phyloP scores from a whole-genome alignment of 164 flowering plant species.

The Santalum album region DNA sequence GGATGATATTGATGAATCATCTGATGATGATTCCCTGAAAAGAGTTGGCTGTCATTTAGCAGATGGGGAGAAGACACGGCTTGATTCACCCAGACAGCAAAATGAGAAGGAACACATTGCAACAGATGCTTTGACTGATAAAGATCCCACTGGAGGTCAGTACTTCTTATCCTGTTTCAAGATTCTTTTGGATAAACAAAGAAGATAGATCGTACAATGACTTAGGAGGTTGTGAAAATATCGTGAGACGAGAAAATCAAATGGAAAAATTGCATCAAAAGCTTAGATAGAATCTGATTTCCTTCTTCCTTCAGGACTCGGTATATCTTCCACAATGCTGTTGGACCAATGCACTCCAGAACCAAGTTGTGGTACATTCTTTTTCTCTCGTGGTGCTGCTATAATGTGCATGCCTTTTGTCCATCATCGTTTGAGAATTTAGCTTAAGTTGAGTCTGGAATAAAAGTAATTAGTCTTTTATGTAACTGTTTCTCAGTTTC shows the following conservation, averaged over 20 bases:
- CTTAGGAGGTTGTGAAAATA: no score
- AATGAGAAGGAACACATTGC: conserved; percentile 10
- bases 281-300: no score
- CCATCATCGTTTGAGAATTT: background rate
- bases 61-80: conserved; percentile 10
- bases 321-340: background rate
- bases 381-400: background rate
- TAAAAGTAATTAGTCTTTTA: background rate
- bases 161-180: no score
- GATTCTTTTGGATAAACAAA: no score
- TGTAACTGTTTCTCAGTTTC: background rate
- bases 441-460: background rate
- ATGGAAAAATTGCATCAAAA: no score
- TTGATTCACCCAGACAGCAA: conserved; percentile 6
- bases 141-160: conserved; percentile 21
- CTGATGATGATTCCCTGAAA: conserved; percentile 17
- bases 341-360: conserved; percentile 1
- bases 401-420: background rate
- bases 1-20: conserved; percentile 22
- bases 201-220: no score
- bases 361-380: conserved; percentile 10
- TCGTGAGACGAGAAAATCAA: no score
- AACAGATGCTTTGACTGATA: conserved; percentile 13
- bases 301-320: no score
- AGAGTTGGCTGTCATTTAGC: conserved; percentile 1